Evolutionary conservation across 169 alveolate species (phyloP).

Genomic region (Cryptosporidium meleagridis): DNA sequence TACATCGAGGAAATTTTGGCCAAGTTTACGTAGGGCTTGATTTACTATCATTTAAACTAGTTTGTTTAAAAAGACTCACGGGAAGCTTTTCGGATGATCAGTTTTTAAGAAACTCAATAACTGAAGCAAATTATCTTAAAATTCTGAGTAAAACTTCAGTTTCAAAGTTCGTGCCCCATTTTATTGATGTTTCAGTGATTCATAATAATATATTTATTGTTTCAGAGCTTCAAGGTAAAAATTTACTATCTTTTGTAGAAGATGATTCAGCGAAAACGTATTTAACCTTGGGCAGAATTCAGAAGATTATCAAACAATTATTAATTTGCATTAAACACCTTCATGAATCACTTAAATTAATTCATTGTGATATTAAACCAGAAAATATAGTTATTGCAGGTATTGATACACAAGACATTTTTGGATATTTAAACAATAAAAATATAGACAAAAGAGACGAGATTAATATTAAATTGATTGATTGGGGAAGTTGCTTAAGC

Average conservation of each 20-base stretch:
- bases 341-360: conserved; percentile 80
- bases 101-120: conserved; percentile 9
- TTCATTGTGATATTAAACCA: conserved; percentile 96
- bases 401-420: conserved; percentile 33
- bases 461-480: conserved; percentile 39
- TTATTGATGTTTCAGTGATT: background rate
- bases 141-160: background rate
- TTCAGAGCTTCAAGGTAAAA: conserved; percentile 32
- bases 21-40: conserved; percentile 18
- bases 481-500: conserved; percentile 70
- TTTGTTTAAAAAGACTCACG: conserved; percentile 27
- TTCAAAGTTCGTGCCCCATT: conserved; percentile 25
- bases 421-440: background rate
- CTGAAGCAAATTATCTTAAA: conserved; percentile 32
- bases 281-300: conserved; percentile 15
- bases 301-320: conserved; percentile 50
- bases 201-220: background rate
- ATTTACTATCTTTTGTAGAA: conserved; percentile 17
- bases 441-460: background rate
- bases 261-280: background rate
- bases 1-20: conserved; percentile 22
- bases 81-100: background rate
- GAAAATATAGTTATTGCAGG: conserved; percentile 91
- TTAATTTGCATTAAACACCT: conserved; percentile 16
- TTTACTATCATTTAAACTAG: conserved; percentile 2